Evolutionary conservation across 176 grass and related monocot species (phyloP).

Genomic region (Cymbopogon citratus): DNA sequence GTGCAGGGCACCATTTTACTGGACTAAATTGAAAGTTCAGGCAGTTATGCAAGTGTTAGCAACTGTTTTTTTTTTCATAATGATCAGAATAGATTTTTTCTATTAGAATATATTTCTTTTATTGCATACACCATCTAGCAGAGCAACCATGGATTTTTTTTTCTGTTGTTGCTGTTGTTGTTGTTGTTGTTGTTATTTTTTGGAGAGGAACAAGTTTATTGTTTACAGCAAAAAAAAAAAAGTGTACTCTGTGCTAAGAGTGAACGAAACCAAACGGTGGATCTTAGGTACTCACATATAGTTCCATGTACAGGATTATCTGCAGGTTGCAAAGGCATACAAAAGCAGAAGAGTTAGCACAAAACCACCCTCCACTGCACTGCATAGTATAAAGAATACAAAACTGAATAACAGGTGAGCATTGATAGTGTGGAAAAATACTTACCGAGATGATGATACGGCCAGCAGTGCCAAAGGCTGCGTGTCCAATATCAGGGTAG

Average conservation of each 20-base stretch:
- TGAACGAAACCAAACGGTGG: neutral
- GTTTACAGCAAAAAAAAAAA: neutral
- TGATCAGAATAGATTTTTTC: neutral
- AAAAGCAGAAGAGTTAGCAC: constrained; percentile 21
- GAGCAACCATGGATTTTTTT: neutral
- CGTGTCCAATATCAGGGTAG: constrained; percentile 91
- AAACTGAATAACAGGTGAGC: neutral
- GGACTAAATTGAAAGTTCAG: neutral
- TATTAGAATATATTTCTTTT: neutral
- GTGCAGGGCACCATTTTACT: neutral
- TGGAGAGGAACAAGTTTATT: neutral
- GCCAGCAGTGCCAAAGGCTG: constrained; percentile 72
- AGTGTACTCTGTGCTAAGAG: neutral
- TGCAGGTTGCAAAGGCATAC: constrained; percentile 35
- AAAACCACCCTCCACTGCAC: neutral
- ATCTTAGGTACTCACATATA: constrained; percentile 72
- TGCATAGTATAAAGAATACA: neutral
- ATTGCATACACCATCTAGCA: neutral
- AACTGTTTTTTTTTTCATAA: neutral
- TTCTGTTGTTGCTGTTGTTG: neutral
- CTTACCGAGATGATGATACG: constrained; percentile 74
- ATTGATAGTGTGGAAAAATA: neutral
- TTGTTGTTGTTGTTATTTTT: neutral
- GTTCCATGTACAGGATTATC: constrained; percentile 83
- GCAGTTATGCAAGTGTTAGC: neutral